Percentiles rank a stretch among this genome's conserved stretches.
Evolutionary conservation across 129 eudicot species (phyloP).

Genomic region (Logfia minima): DNA sequence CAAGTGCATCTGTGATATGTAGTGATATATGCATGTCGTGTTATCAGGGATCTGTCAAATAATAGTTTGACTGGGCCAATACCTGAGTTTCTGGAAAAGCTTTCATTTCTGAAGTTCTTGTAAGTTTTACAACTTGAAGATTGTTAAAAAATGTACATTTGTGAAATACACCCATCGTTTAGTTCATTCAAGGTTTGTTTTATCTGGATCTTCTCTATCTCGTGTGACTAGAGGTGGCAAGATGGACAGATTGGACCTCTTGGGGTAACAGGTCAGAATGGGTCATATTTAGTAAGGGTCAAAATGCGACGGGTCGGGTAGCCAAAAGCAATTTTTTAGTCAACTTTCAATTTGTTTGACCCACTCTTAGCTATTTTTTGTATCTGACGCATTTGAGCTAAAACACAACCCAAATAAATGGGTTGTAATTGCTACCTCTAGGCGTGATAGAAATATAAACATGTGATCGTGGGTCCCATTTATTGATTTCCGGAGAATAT

Average conservation of each 20-base stretch:
- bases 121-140: constrained; percentile 19
- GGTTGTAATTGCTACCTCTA: neutral
- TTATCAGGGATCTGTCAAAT: constrained; percentile 39
- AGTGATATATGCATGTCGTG: constrained; percentile 2
- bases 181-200: neutral
- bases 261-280: neutral
- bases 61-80: constrained; percentile 38
- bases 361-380: neutral
- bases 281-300: neutral
- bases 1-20: neutral
- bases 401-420: neutral
- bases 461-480: neutral
- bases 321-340: too few species aligned
- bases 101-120: constrained; percentile 26
- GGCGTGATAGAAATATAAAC: neutral
- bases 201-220: neutral
- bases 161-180: neutral
- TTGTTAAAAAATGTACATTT: neutral
- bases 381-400: too few species aligned
- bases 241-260: neutral
- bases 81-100: constrained; percentile 37
- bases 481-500: neutral
- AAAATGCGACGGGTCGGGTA: too few species aligned
- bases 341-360: neutral
- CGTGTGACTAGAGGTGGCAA: neutral